A percentile compares a stretch with the other conserved stretches of the same genome.
phyloP scores from a whole-genome alignment of 495 filamentous ascomycete species.

The Parmelia sp. region DNA sequence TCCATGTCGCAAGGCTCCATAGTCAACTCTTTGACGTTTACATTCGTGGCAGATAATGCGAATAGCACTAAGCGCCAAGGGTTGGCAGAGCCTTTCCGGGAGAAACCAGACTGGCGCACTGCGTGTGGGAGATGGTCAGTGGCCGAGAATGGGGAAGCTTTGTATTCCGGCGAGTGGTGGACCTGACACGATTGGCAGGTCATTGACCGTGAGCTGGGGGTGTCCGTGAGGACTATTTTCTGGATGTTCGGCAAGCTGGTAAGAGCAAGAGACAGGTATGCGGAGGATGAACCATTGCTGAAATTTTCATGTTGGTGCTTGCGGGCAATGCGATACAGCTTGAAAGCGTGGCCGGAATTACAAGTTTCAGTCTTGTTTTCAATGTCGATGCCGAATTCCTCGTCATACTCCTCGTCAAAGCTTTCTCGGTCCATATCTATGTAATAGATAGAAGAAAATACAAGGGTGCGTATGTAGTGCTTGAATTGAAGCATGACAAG shows the following conservation, averaged over 20 bases:
- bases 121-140: not conserved
- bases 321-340: not conserved
- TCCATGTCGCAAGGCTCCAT: not conserved
- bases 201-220: not conserved
- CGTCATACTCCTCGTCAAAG: no score
- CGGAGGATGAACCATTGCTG: not conserved
- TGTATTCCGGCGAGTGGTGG: not conserved
- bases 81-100: not conserved
- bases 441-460: not conserved
- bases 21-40: not conserved
- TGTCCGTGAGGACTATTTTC: not conserved
- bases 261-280: not conserved
- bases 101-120: not conserved
- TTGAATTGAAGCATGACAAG: slow-evolving; percentile 3
- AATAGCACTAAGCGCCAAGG: not conserved
- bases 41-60: not conserved
- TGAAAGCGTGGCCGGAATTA: not conserved
- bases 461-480: not conserved
- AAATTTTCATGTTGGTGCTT: not conserved
- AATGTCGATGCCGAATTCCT: no score
- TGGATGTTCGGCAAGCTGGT: not conserved
- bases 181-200: not conserved
- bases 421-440: not conserved
- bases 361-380: no score
- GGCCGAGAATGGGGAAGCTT: not conserved